Evolutionary conservation across 2,329 filamentous ascomycete species (phyloP).

Genomic region (Colletotrichum abscissum): DNA sequence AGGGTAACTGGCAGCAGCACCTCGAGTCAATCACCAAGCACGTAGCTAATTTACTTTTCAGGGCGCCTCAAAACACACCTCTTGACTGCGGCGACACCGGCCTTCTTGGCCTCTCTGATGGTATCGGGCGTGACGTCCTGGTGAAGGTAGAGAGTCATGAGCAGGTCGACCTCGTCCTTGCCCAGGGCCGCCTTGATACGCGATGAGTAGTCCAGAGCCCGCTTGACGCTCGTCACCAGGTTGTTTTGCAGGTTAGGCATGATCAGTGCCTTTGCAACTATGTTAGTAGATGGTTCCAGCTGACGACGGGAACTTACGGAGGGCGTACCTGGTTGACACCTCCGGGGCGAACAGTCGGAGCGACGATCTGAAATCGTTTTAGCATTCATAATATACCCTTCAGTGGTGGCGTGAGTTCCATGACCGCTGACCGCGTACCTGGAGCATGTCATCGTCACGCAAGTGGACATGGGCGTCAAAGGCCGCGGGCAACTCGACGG

Average conservation of each 20-base stretch:
- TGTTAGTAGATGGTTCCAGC: background rate
- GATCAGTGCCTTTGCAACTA: slow-evolving; percentile 21
- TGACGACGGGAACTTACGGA: background rate
- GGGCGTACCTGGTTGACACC: slow-evolving; percentile 65
- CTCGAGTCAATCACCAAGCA: background rate
- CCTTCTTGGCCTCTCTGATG: slow-evolving; percentile 78
- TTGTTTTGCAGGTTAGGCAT: slow-evolving; percentile 73
- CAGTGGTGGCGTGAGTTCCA: no score
- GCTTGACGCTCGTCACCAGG: slow-evolving; percentile 69
- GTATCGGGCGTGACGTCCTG: slow-evolving; percentile 73
- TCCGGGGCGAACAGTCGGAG: slow-evolving; percentile 64
- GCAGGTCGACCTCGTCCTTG: slow-evolving; percentile 64
- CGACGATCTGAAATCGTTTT: slow-evolving; percentile 49
- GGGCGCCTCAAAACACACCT: slow-evolving; percentile 22
- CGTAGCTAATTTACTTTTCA: no score
- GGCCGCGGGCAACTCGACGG: slow-evolving; percentile 68
- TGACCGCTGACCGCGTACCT: slow-evolving; percentile 5
- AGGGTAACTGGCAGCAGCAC: slow-evolving; percentile 18
- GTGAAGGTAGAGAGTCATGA: slow-evolving; percentile 80
- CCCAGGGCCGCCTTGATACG: slow-evolving; percentile 64
- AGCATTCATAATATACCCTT: background rate
- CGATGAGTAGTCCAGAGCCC: slow-evolving; percentile 74
- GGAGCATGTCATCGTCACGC: slow-evolving; percentile 74
- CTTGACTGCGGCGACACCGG: slow-evolving; percentile 79
- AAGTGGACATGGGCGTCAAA: slow-evolving; percentile 80